Conservation (phyloP, 2,329 filamentous ascomycete species). For the Paecilomyces fulvus region DNA sequence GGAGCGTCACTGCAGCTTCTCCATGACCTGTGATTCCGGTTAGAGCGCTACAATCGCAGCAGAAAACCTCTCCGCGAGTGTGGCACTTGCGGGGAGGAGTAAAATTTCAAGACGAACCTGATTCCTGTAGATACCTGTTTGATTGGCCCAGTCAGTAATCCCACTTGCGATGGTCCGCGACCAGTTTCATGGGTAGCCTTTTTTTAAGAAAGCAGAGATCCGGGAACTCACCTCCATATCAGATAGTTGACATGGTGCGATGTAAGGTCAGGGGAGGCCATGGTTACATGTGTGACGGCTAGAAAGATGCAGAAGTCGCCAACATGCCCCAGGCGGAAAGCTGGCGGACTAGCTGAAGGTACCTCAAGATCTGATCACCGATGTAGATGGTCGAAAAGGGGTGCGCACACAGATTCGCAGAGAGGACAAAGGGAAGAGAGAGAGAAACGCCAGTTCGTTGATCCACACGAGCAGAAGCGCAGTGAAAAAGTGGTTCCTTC, state of each 20-base stretch:
- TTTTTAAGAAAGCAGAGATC: neutral
- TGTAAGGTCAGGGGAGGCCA: slow-evolving; percentile 35
- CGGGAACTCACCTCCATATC: slow-evolving; percentile 52
- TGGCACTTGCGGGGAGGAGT: slow-evolving; percentile 1
- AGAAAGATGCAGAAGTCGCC: slow-evolving; percentile 10
- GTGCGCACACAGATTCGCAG: neutral
- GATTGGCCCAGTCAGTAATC: neutral
- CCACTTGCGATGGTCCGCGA: neutral
- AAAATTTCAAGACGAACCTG: slow-evolving; percentile 33
- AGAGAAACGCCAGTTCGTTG: neutral
- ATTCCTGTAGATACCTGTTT: slow-evolving; percentile 47
- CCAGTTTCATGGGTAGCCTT: slow-evolving; percentile 5
- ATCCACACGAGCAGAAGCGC: neutral
- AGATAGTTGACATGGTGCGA: slow-evolving; percentile 60
- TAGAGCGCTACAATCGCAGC: slow-evolving; percentile 10
- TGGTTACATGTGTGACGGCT: slow-evolving; percentile 35
- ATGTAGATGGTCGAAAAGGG: neutral
- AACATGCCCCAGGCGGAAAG: slow-evolving; percentile 18
- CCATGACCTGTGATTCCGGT: slow-evolving; percentile 40
- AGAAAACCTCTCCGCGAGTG: slow-evolving; percentile 3
- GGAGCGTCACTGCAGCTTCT: slow-evolving; percentile 51
- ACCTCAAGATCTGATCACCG: neutral
- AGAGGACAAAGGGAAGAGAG: neutral
- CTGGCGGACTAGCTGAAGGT: neutral
- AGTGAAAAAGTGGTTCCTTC: neutral